phyloP scores from a whole-genome alignment of 805 yeast genomes.

The Barnettozyma sucrosica region DNA sequence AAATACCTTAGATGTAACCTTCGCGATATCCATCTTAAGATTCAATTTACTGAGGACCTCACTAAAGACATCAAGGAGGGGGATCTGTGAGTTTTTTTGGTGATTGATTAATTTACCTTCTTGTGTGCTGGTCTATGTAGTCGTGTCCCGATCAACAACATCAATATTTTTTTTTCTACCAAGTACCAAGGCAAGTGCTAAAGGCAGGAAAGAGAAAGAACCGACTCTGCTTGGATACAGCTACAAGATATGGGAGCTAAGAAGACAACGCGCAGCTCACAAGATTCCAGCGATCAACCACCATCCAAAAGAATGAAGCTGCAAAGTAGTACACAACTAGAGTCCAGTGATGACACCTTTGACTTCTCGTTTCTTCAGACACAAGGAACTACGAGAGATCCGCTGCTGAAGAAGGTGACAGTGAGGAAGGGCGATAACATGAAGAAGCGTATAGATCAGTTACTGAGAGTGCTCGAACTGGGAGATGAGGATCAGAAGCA shows the following conservation, averaged over 20 bases:
- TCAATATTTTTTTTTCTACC: not conserved
- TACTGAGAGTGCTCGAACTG: slow-evolving; percentile 3
- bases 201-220: too few species aligned
- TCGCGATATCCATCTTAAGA: slow-evolving; percentile 18
- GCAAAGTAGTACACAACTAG: not conserved
- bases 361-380: slow-evolving; percentile 4
- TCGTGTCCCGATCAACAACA: not conserved
- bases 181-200: too few species aligned
- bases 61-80: slow-evolving; percentile 4
- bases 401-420: slow-evolving; percentile 2
- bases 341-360: not conserved
- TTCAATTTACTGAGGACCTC: slow-evolving; percentile 14
- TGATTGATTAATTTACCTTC: too few species aligned
- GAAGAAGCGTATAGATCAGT: slow-evolving; percentile 13
- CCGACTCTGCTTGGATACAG: not conserved
- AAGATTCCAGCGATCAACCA: not conserved
- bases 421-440: slow-evolving; percentile 24
- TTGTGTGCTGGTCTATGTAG: not conserved
- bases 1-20: slow-evolving; percentile 17
- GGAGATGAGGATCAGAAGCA: not conserved
- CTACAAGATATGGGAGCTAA: not conserved
- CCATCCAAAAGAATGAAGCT: slow-evolving; percentile 1
- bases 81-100: not conserved
- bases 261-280: not conserved
- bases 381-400: slow-evolving; percentile 2